Evolutionary conservation across 305 asterid species (phyloP), one percentile per base, ranked within the genome.

Genomic region (Rubia peregrina): DNA sequence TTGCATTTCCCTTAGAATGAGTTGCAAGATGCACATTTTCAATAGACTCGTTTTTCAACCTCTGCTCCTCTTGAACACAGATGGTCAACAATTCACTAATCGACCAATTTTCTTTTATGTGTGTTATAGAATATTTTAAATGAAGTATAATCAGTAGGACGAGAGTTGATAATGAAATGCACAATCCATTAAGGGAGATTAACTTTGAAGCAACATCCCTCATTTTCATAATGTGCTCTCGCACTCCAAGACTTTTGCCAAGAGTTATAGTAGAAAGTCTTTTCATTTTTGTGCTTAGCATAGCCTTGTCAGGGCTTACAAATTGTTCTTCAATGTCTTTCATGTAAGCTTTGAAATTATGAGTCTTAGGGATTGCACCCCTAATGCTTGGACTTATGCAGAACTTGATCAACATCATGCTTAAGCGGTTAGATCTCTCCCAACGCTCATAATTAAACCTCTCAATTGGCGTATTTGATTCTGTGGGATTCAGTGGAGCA

Each of bases 301-400:
- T 13, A 8, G 64, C 17, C 14, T 68, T 53, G 30, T 68, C 60
- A 21, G 44, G 48, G 61, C 22, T 21, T 49, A 68, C 61, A 43
- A 68, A 44, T 49, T 46, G 43, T 68, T 51, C 22, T 48, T 51
- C 49, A 51, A 51, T 48, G 9, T 17, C 63, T 6, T 51, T 51
- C 64, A 53, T 68, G 63, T 51, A 68, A 13, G 49, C 14, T 68
- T 68, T 26, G 16, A 41, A 33, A 60, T 41, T n/a, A 14, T 49
- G 3, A 64, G 13, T 13, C 4, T 64, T 64, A 13, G 65, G 17
- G 40, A 61, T 61, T 1, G 7, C 61, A 55, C 61, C 0, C 36
- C 36, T 33, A 33, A 33, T 33, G 36, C 36, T 55, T 51, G 19
- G 59, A 51, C 3, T 51, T 51, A 51, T 51, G 57, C 9, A 0